A percentile compares a stretch with the other conserved stretches of the same genome.
Conservation (phyloP, 2,329 filamentous ascomycete species). For the Macrophomina pseudophaseolina region DNA sequence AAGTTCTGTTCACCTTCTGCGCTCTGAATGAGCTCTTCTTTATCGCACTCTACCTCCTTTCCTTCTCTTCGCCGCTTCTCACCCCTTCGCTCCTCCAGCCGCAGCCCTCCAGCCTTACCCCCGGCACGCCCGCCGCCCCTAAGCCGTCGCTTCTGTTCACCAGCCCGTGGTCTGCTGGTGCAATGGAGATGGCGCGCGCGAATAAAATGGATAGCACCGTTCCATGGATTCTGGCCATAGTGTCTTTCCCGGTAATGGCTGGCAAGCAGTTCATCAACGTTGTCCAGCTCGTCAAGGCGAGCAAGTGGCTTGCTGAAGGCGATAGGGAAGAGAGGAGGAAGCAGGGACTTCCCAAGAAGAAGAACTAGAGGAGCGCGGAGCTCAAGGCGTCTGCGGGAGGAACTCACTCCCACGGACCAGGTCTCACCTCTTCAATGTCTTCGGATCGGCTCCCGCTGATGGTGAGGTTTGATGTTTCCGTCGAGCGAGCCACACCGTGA, state of each 20-base stretch:
- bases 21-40: slow-evolving; percentile 95
- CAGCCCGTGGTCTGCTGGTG: slow-evolving; percentile 88
- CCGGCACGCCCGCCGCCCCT: slow-evolving; percentile 72
- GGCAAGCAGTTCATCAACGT: slow-evolving; percentile 94
- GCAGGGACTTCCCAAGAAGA: slow-evolving; percentile 46
- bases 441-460: not conserved
- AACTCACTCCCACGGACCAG: not conserved
- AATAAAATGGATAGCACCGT: slow-evolving; percentile 74
- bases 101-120: slow-evolving; percentile 58
- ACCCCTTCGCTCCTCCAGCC: slow-evolving; percentile 79
- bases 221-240: slow-evolving; percentile 79
- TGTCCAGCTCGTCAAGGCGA: slow-evolving; percentile 91
- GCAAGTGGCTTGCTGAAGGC: slow-evolving; percentile 90
- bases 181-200: slow-evolving; percentile 85
- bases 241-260: slow-evolving; percentile 86
- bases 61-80: slow-evolving; percentile 88
- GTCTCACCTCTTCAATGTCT: not conserved
- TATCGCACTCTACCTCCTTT: slow-evolving; percentile 96
- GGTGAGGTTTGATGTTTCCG: not conserved
- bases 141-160: slow-evolving; percentile 77
- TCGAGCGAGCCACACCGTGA: not conserved
- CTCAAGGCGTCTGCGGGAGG: not conserved
- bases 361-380: slow-evolving; percentile 27
- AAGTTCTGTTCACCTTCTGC: slow-evolving; percentile 89
- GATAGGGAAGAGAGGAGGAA: slow-evolving; percentile 69